Evolutionary conservation across 108 stramenopile species (phyloP).

Genomic region (Skeletonema potamos): DNA sequence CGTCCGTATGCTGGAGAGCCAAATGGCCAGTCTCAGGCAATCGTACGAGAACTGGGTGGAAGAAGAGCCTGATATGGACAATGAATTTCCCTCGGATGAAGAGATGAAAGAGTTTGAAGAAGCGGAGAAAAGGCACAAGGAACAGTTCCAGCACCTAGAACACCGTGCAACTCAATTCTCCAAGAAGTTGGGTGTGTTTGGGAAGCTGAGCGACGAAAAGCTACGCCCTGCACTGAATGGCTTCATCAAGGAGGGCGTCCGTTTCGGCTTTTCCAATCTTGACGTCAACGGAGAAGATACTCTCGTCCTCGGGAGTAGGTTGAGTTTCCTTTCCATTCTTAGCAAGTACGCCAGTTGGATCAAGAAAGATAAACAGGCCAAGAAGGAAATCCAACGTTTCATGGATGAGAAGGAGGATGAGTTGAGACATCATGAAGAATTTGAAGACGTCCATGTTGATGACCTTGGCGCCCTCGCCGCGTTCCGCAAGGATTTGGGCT

Average conservation of each 20-base stretch:
- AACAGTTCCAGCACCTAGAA: constrained; percentile 51
- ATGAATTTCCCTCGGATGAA: constrained; percentile 67
- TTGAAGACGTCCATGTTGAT: constrained; percentile 75
- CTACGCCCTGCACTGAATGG: constrained; percentile 66
- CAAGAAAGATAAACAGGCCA: constrained; percentile 56
- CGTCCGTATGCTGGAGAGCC: constrained; percentile 84
- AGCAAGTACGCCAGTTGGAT: constrained; percentile 65
- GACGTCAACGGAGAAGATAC: constrained; percentile 61
- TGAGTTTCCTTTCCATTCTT: constrained; percentile 73
- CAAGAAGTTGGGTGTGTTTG: constrained; percentile 69
- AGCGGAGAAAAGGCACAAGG: constrained; percentile 54
- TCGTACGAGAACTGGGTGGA: constrained; percentile 78
- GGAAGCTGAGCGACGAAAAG: constrained; percentile 51
- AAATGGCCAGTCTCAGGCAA: constrained; percentile 81
- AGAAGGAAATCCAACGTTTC: constrained; percentile 43
- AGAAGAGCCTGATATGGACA: constrained; percentile 67
- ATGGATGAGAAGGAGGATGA: constrained; percentile 60
- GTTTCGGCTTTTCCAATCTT: constrained; percentile 76
- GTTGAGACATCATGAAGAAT: constrained; percentile 63
- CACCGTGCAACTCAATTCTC: constrained; percentile 68
- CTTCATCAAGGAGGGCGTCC: constrained; percentile 76
- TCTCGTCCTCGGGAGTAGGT: constrained; percentile 67
- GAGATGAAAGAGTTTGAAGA: constrained; percentile 67
- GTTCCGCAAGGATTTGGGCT: constrained; percentile 57
- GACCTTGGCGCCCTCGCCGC: constrained; percentile 54